Conservation (phyloP, 495 filamentous ascomycete genomes). For the Neurospora terricola region DNA sequence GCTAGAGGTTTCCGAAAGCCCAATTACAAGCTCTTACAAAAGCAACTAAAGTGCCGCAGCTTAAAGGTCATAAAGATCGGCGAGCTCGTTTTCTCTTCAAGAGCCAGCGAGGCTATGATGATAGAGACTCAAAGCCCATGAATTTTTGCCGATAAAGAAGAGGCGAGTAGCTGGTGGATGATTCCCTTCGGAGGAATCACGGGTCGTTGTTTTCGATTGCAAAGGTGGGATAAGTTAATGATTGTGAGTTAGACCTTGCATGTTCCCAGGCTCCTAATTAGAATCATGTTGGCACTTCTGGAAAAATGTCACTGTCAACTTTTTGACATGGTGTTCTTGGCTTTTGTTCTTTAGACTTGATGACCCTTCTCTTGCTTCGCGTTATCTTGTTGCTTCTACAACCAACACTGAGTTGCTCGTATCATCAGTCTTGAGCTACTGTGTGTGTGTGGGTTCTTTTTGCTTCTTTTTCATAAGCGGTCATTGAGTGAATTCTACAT, state of each 20-base stretch:
- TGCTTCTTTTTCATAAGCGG: neutral
- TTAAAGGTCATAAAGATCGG: neutral
- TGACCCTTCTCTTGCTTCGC: neutral
- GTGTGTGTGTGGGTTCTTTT: neutral
- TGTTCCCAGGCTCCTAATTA: neutral
- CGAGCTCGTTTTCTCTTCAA: neutral
- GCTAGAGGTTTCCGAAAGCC: no score
- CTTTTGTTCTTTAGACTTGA: neutral
- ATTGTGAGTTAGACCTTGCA: neutral
- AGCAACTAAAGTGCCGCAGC: neutral
- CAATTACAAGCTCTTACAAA: neutral
- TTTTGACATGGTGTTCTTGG: neutral
- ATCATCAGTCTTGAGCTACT: neutral
- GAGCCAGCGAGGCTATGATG: neutral
- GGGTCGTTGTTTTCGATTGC: neutral
- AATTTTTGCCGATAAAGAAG: neutral
- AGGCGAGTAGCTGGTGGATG: neutral
- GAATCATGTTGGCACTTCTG: neutral
- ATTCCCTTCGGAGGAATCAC: neutral
- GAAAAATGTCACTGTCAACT: neutral
- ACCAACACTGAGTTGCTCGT: neutral
- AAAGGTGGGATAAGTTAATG: neutral
- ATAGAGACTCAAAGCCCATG: neutral
- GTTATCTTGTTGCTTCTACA: neutral
- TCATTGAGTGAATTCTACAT: neutral